Evolutionary conservation across 495 filamentous ascomycete species (phyloP).

Genomic region (Lentithecium fluviatile): DNA sequence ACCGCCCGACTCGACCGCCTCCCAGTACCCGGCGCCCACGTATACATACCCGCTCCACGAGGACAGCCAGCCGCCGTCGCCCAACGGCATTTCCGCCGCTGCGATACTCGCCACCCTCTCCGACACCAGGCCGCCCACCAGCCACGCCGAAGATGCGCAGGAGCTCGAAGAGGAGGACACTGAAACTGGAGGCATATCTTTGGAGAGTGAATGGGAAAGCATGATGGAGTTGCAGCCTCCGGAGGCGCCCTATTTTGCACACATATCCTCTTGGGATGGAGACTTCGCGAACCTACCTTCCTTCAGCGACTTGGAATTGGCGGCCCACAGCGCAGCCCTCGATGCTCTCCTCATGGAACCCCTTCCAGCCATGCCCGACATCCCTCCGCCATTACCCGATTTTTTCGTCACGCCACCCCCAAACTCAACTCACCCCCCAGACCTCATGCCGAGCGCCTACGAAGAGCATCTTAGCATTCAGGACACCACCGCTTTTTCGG

Average conservation of each 20-base stretch:
- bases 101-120: conserved; percentile 22
- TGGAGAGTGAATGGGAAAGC: background rate
- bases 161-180: conserved; percentile 12
- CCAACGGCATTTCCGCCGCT: conserved; percentile 15
- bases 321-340: too few species aligned
- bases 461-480: conserved; percentile 4
- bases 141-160: conserved; percentile 17
- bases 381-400: too few species aligned
- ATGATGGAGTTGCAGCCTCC: too few species aligned
- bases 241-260: background rate
- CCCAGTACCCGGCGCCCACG: too few species aligned
- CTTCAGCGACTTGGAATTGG: too few species aligned
- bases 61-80: conserved; percentile 1
- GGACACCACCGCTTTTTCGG: conserved; percentile 12
- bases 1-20: background rate
- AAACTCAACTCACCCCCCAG: background rate
- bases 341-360: too few species aligned
- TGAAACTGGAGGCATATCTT: conserved; percentile 20
- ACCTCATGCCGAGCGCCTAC: background rate
- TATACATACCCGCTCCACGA: background rate
- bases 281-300: too few species aligned
- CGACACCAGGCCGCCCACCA: conserved; percentile 30
- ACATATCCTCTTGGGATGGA: background rate
- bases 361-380: too few species aligned
- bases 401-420: too few species aligned